These are phyloP conservation scores for Trapa bicornis DNA, from an alignment of 345 rosid species.

Conservation along the genomic window DNA sequence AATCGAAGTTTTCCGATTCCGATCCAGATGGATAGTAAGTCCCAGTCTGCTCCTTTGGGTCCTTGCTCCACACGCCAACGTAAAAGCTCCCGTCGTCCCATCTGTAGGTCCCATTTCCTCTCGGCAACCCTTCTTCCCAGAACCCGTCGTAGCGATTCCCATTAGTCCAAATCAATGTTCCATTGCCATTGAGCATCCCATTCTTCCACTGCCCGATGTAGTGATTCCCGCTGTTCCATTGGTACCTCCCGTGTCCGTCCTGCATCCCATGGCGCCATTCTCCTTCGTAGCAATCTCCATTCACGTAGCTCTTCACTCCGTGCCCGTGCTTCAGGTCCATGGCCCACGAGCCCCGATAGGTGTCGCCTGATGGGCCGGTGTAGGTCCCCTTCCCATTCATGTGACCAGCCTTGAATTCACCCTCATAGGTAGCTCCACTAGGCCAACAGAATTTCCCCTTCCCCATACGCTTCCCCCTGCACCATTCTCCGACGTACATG, in stretches of 20 bases:
- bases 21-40: constrained; percentile 68
- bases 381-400: constrained; percentile 95
- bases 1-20: constrained; percentile 35
- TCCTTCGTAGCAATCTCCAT: constrained; percentile 77
- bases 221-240: constrained; percentile 68
- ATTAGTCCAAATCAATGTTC: constrained; percentile 70
- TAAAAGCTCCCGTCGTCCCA: constrained; percentile 73
- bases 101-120: constrained; percentile 71
- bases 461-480: constrained; percentile 55
- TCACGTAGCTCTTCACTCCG: constrained; percentile 54
- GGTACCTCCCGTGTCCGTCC: constrained; percentile 83
- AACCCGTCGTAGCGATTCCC: constrained; percentile 84
- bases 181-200: constrained; percentile 66
- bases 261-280: constrained; percentile 82
- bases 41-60: constrained; percentile 63
- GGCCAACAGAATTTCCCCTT: constrained; percentile 91
- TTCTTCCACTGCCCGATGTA: constrained; percentile 78
- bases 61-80: constrained; percentile 87
- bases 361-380: constrained; percentile 52
- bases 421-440: constrained; percentile 86
- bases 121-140: constrained; percentile 84
- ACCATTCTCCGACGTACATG: constrained; percentile 91
- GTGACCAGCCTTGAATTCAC: constrained; percentile 75
- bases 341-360: constrained; percentile 71
- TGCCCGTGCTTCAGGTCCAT: constrained; percentile 86